Base-by-base conservation (phyloP, 2,329 filamentous ascomycete genomes). In the Calonectria fujianensis region DNA sequence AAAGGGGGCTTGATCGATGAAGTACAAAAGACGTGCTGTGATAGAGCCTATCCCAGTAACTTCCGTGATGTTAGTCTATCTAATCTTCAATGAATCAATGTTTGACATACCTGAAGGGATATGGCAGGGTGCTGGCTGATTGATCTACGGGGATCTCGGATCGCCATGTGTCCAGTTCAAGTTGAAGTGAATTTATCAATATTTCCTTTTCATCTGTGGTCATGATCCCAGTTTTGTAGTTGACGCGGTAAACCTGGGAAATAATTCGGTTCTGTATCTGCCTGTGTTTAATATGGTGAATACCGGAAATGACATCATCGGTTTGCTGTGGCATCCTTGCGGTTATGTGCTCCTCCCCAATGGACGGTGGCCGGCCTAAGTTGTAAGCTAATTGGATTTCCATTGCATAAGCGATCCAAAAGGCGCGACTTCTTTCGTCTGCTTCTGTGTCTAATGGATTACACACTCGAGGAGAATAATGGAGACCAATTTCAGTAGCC, bases 31-130 rank as follows among this genome's bases (percentile, higher is more conserved):
- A 64, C 10, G 73, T 75, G 31, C 64, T 57, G 24, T 72, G 64
- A 66, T 75, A 70, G 3, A 75, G 64, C 7, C 73, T 24, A 18
- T 75, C 69, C 73, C 73, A 75, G 24, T 73, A 75, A 7, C 73
- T 75, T 32, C 1, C 27, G 24, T 9, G 3, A 7, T 3, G 35
- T 52, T 11, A 63, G 32, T 13, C 10, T 3, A 18, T 24, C 1
- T 1, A 35, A 48, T 10, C 13, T 3, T 1, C 3, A 14, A 7
- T 11, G 2, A 31, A 24, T 2, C 3, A 1, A 9, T 16, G 48
- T 0, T 13, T 32, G 13, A 5, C 41, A 4, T 52, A 70, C 68
- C 57, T 51, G 4, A n/a, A 27, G 4, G 68, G 54, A 64, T 63
- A 70, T 20, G 41, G n/a, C 20, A 31, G 1, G 45, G 9, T 18